These are phyloP conservation scores for Agaricus sinodeliciosus DNA, from an alignment of 768 basidiomycete species.

Conservation along the genomic window DNA sequence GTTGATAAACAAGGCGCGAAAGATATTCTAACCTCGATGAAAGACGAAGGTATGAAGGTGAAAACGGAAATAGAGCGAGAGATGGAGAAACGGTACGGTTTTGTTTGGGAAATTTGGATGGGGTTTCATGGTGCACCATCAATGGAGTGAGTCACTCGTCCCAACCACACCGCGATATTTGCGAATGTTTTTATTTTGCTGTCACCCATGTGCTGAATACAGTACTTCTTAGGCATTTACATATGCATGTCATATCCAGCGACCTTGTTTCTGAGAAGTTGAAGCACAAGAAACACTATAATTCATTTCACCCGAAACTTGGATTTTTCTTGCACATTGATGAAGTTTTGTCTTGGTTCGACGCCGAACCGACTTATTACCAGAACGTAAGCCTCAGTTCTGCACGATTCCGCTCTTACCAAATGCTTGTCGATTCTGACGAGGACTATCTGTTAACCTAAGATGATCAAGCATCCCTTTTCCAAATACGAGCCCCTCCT, in stretches of 20 bases:
- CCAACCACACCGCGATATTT: not conserved
- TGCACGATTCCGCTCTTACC: not conserved
- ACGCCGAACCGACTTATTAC: constrained; percentile 48
- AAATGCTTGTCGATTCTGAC: not conserved
- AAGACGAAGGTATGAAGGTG: constrained; percentile 48
- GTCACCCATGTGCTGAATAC: not conserved
- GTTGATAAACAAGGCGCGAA: constrained; percentile 46
- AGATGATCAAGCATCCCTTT: constrained; percentile 51
- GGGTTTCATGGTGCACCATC: constrained; percentile 87
- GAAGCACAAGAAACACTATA: constrained; percentile 89
- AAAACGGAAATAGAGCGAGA: constrained; percentile 66
- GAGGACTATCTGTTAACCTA: not conserved
- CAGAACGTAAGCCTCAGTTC: constrained; percentile 9
- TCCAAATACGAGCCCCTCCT: constrained; percentile 58
- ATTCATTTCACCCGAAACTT: constrained; percentile 78
- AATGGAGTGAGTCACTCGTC: constrained; percentile 58
- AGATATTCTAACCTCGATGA: constrained; percentile 43
- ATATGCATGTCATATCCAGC: constrained; percentile 80
- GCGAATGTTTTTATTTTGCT: no score
- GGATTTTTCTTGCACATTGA: constrained; percentile 80
- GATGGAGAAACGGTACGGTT: constrained; percentile 70
- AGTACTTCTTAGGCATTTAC: constrained; percentile 53
- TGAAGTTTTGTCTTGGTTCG: constrained; percentile 80
- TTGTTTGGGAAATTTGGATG: constrained; percentile 68
- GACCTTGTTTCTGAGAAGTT: constrained; percentile 65